A percentile compares a stretch with the other conserved stretches of the same genome.
Evolutionary conservation across 164 flowering plant genomes (phyloP).

Genomic region (Annona squamosa): DNA sequence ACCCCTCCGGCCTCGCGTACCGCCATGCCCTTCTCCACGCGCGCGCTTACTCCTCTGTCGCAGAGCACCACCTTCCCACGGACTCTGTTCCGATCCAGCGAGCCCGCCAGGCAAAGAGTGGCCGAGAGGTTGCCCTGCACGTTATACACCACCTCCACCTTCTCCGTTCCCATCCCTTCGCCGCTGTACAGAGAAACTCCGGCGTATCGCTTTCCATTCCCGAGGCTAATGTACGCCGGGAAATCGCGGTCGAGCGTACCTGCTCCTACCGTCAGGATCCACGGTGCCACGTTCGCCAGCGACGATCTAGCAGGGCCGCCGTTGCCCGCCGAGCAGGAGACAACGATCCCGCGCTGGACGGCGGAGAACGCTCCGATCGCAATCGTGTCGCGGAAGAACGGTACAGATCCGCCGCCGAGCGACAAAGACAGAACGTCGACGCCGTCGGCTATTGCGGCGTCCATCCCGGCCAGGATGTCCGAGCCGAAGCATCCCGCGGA

Average conservation of each 20-base stretch:
- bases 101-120: constrained; percentile 61
- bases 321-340: constrained; percentile 86
- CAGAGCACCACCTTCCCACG: constrained; percentile 80
- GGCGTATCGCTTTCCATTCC: constrained; percentile 28
- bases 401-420: constrained; percentile 66
- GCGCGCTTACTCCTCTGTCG: constrained; percentile 65
- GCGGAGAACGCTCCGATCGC: constrained; percentile 78
- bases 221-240: constrained; percentile 57
- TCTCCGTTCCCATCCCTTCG: constrained; percentile 42
- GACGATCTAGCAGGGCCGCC: constrained; percentile 54
- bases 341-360: constrained; percentile 65
- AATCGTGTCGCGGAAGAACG: constrained; percentile 56
- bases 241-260: constrained; percentile 84
- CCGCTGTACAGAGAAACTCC: constrained; percentile 87
- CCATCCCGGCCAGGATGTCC: constrained; percentile 80
- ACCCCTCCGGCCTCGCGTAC: constrained; percentile 74
- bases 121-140: constrained; percentile 21
- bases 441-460: constrained; percentile 61
- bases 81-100: constrained; percentile 44
- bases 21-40: constrained; percentile 80
- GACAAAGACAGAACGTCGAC: constrained; percentile 82
- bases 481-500: constrained; percentile 62
- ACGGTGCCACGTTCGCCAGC: constrained; percentile 69
- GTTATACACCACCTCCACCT: constrained; percentile 41
- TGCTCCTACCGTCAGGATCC: constrained; percentile 90